Evolutionary conservation across 1,284 basidiomycete species (phyloP), one percentile per base, ranked within the genome.

Genomic region (Heterobasidion irregulare): DNA sequence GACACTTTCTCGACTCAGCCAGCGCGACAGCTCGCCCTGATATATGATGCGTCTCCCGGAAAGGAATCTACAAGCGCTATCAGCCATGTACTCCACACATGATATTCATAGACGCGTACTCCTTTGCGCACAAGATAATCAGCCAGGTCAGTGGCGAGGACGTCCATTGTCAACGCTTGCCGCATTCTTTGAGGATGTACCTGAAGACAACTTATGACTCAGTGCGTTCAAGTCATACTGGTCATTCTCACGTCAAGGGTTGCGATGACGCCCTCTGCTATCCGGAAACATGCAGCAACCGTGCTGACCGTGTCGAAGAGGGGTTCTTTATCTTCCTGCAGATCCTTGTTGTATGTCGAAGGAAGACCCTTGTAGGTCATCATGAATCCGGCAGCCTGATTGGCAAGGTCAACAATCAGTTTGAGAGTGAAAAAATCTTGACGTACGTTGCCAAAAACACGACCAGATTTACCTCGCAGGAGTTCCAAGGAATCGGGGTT

Each of bases 71-170:
- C 34, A 53, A 48, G 34, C 6, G 26, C 26, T 4, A 26, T 26
- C 26, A 26, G 26, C 26, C 26, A 5, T 26, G 26, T 7, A 12
- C 54, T 36, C 44, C 16, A 16, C 26, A 26, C 36, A 38, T 52
- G 50, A 54, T 56, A 55, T 26, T 26, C 26, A 26, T 26, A 32
- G 33, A 13, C 33, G 77, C 89, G 65, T 70, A 95, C 94, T 61
- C 96, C 96, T 79, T 98, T 98, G 64, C 94, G 89, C 58, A 98
- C 96, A 47, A 98, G 87, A 71, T 99, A 98, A 69, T 99, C 96
- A 8, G 96, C 97, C 43, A 99, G 75, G 67, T 99, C 96, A 12
- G 96, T 99, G 6, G 96, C 96, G 47, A 99, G 84, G 64, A 98
- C 92, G 70, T 99, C 96, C 82, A 94, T 94, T 8, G 96, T 98